These are phyloP conservation scores for Gossypium turneri DNA, from an alignment of 345 rosid genomes.

Conservation along the genomic window DNA sequence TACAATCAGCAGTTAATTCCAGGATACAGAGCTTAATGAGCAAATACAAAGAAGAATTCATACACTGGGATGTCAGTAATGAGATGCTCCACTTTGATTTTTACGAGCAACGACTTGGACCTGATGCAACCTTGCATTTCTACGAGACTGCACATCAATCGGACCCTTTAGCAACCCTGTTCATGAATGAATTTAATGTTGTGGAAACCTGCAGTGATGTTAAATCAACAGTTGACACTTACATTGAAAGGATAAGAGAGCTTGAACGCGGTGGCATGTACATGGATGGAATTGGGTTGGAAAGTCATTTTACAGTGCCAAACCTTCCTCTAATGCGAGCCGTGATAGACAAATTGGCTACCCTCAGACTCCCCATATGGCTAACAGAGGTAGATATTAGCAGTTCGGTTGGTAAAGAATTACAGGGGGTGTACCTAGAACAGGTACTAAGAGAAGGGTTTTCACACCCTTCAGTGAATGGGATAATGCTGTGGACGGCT, in stretches of 20 bases:
- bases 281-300: conserved; percentile 74
- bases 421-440: conserved; percentile 68
- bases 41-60: conserved; percentile 67
- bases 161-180: conserved; percentile 67
- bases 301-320: conserved; percentile 67
- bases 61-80: conserved; percentile 86
- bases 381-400: conserved; percentile 83
- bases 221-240: conserved; percentile 64
- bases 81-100: conserved; percentile 90
- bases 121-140: conserved; percentile 54
- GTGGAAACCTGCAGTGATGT: conserved; percentile 72
- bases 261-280: conserved; percentile 42
- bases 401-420: conserved; percentile 30
- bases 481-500: conserved; percentile 89
- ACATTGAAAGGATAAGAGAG: conserved; percentile 49
- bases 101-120: conserved; percentile 62
- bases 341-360: conserved; percentile 63
- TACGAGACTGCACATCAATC: conserved; percentile 50
- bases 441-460: conserved; percentile 81
- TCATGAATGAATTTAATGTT: conserved; percentile 78
- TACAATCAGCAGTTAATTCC: conserved; percentile 49
- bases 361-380: conserved; percentile 73
- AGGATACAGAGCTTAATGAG: conserved; percentile 70
- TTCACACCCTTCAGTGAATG: conserved; percentile 75
- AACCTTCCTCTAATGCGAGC: conserved; percentile 72